Evolutionary conservation across 169 alveolate species (phyloP).

Genomic region (Plasmodium falciparum): DNA sequence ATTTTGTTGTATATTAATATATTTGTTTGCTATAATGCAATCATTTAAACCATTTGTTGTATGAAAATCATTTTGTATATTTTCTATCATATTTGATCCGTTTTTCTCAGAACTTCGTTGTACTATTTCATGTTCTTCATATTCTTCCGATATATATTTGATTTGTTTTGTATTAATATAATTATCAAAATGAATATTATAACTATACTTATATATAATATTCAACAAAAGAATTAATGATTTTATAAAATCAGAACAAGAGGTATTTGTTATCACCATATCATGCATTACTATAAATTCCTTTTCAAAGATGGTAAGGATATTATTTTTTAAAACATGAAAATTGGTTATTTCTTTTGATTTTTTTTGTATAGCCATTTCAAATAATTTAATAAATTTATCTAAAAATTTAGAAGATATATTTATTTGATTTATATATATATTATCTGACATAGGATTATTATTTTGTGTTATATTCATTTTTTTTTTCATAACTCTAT

Average conservation of each 20-base stretch:
- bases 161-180: constrained; percentile 6
- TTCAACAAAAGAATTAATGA: constrained; percentile 46
- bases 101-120: too few relatives aligned
- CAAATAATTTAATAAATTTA: constrained; percentile 35
- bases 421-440: constrained; percentile 11
- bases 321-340: constrained; percentile 44
- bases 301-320: constrained; percentile 20
- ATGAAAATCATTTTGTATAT: too few relatives aligned
- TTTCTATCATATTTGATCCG: too few relatives aligned
- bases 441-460: background rate
- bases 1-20: too few relatives aligned
- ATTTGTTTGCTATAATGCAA: too few relatives aligned
- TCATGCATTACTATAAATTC: constrained; percentile 17
- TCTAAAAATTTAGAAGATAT: constrained; percentile 19
- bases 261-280: background rate
- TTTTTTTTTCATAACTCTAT: background rate
- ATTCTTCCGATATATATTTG: background rate
- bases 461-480: constrained; percentile 1
- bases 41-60: too few relatives aligned
- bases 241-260: constrained; percentile 24
- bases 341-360: constrained; percentile 30
- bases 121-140: background rate
- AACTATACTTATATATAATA: constrained; percentile 27
- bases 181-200: constrained; percentile 21
- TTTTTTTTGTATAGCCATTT: constrained; percentile 28